These are phyloP conservation scores for Maudiozyma pseudohumilis DNA, from an alignment of 805 yeast species.

Conservation along the genomic window DNA sequence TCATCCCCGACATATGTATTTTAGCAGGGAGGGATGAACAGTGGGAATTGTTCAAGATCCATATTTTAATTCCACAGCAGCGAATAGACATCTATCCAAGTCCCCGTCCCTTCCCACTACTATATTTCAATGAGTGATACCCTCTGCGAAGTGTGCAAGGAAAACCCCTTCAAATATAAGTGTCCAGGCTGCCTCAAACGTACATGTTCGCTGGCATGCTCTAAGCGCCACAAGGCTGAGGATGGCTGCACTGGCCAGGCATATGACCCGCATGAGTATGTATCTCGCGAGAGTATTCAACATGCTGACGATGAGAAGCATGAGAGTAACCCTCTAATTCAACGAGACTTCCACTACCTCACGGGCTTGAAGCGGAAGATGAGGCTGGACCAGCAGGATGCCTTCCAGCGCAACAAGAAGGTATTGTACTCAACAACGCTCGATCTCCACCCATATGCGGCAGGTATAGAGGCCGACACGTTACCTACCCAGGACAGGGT, in stretches of 20 bases:
- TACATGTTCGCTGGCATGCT: conserved; percentile 68
- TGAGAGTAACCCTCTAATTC: conserved; percentile 39
- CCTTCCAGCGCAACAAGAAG: conserved; percentile 35
- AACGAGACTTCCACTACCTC: conserved; percentile 77
- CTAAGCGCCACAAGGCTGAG: conserved; percentile 54
- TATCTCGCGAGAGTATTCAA: conserved; percentile 38
- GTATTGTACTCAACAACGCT: conserved; percentile 26
- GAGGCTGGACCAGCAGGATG: conserved; percentile 47
- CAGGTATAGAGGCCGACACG: conserved; percentile 3
- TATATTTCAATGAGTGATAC: too few relatives aligned
- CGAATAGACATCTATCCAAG: too few relatives aligned
- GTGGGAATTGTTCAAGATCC: too few relatives aligned
- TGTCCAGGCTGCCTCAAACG: conserved; percentile 68
- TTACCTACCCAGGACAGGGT: conserved; percentile 8
- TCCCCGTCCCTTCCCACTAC: too few relatives aligned
- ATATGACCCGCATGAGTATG: conserved; percentile 46
- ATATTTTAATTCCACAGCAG: too few relatives aligned
- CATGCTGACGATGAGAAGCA: conserved; percentile 28
- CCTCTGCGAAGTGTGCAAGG: conserved; percentile 39
- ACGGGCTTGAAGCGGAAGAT: conserved; percentile 49
- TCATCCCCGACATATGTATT: too few relatives aligned
- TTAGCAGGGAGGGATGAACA: too few relatives aligned
- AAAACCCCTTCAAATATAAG: conserved; percentile 44
- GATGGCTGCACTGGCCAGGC: conserved; percentile 56
- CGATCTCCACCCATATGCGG: conserved; percentile 11